Conservation (phyloP, 768 basidiomycete genomes). For the Kwoniella dendrophila region DNA sequence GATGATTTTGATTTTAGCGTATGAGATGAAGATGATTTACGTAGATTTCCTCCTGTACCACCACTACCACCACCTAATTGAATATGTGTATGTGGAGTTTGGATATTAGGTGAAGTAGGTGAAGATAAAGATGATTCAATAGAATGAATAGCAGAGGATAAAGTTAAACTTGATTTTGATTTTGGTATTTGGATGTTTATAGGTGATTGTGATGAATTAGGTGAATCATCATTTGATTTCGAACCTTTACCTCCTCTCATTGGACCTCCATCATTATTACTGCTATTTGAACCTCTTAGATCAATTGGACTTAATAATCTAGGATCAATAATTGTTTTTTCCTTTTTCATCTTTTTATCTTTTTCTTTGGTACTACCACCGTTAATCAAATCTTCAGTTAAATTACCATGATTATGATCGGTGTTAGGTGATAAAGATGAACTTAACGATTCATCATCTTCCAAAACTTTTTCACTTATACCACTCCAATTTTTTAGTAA, state of each 20-base stretch:
- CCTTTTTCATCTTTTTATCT: slow-evolving; percentile 13
- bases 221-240: not conserved
- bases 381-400: too few species aligned
- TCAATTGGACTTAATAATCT: slow-evolving; percentile 41
- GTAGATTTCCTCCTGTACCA: too few species aligned
- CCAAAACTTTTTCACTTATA: slow-evolving; percentile 40
- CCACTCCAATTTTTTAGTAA: slow-evolving; percentile 37
- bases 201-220: not conserved
- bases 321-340: slow-evolving; percentile 25
- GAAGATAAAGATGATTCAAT: too few species aligned
- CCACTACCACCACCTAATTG: slow-evolving; percentile 5
- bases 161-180: too few species aligned
- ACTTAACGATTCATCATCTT: slow-evolving; percentile 18
- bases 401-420: slow-evolving; percentile 8
- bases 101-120: slow-evolving; percentile 1
- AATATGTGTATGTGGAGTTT: not conserved
- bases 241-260: slow-evolving; percentile 3
- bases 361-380: slow-evolving; percentile 4
- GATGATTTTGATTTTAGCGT: slow-evolving; percentile 8
- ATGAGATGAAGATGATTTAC: slow-evolving; percentile 10
- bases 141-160: too few species aligned
- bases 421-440: not conserved
- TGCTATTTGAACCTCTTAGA: slow-evolving; percentile 25
- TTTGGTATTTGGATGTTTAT: too few species aligned
- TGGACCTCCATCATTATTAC: too few species aligned